Percentiles rank a stretch among this genome's conserved stretches.
Evolutionary conservation across 441 rosid genomes (phyloP).

Genomic region (Aquilaria agallochum): DNA sequence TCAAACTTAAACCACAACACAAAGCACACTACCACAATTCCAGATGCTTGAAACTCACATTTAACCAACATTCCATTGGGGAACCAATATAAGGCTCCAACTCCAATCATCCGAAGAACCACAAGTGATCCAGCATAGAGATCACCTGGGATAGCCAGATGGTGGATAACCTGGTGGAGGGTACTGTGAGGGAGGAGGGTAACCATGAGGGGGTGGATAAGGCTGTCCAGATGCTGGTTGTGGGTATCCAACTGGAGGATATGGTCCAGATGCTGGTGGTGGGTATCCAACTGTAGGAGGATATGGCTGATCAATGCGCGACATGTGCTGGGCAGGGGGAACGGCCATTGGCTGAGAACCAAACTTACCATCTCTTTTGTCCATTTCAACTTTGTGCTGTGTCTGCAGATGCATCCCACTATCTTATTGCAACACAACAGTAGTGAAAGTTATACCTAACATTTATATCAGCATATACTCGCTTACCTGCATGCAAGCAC

Average conservation of each 20-base stretch:
- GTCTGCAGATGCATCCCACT: constrained; percentile 42
- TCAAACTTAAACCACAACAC: no score
- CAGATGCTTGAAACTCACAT: no score
- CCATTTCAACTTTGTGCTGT: constrained; percentile 95
- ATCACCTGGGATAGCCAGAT: constrained; percentile 27
- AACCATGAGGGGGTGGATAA: no score
- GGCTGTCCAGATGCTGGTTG: constrained; percentile 18
- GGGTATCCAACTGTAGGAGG: constrained; percentile 79
- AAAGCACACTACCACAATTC: no score
- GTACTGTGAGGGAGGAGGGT: constrained; percentile 40
- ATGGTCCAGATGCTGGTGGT: constrained; percentile 47
- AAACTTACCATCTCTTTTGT: constrained; percentile 87
- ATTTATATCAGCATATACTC: no score
- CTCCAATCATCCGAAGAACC: no score
- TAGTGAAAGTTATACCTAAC: no score
- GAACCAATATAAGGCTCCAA: no score
- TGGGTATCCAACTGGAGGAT: constrained; percentile 36
- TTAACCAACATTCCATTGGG: no score
- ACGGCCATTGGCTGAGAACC: constrained; percentile 83
- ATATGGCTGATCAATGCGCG: constrained; percentile 79
- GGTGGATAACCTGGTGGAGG: constrained; percentile 26
- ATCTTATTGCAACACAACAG: neutral
- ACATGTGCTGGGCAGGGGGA: constrained; percentile 89
- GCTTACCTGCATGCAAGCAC: constrained; percentile 98
- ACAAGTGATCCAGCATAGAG: no score